Conservation (phyloP, 1,284 basidiomycete genomes). For the Laetiporus sulphureus region DNA sequence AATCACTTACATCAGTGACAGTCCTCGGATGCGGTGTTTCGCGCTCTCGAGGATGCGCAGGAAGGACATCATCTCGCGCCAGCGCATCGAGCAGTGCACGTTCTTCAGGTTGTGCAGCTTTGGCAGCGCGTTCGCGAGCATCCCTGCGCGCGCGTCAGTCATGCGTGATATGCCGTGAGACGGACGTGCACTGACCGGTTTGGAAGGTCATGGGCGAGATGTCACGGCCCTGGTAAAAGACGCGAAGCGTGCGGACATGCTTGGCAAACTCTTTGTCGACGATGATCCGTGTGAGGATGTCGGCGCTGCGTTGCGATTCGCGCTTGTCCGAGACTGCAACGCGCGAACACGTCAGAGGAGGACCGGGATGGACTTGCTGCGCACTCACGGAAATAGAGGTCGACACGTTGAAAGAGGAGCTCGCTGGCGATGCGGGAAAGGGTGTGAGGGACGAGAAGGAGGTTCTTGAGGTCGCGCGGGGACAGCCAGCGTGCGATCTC, state of each 20-base stretch:
- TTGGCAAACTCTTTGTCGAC: slow-evolving; percentile 52
- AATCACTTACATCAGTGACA: slow-evolving; percentile 45
- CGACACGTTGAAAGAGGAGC: slow-evolving; percentile 55
- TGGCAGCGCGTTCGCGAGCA: slow-evolving; percentile 61
- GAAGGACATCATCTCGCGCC: slow-evolving; percentile 45
- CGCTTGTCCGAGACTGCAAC: slow-evolving; percentile 34
- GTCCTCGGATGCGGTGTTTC: slow-evolving; percentile 43
- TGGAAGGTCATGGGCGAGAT: slow-evolving; percentile 56
- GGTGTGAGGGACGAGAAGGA: slow-evolving; percentile 57
- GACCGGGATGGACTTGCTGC: neutral
- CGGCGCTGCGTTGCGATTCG: slow-evolving; percentile 61
- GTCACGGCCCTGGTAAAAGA: slow-evolving; percentile 46
- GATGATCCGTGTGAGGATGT: slow-evolving; percentile 62
- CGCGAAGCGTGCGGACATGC: slow-evolving; percentile 48
- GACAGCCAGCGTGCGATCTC: slow-evolving; percentile 59
- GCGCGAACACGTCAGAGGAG: slow-evolving; percentile 4
- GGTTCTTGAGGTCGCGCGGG: slow-evolving; percentile 55
- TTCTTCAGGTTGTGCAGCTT: slow-evolving; percentile 52
- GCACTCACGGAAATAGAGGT: slow-evolving; percentile 45
- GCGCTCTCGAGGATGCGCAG: slow-evolving; percentile 44
- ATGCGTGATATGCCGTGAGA: neutral
- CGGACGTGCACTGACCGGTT: slow-evolving; percentile 35
- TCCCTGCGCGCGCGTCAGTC: slow-evolving; percentile 33
- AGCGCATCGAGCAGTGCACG: slow-evolving; percentile 53
- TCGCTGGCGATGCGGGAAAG: slow-evolving; percentile 64